Base-by-base conservation (phyloP, 306 rosid genomes). In the Quercus robur region DNA sequence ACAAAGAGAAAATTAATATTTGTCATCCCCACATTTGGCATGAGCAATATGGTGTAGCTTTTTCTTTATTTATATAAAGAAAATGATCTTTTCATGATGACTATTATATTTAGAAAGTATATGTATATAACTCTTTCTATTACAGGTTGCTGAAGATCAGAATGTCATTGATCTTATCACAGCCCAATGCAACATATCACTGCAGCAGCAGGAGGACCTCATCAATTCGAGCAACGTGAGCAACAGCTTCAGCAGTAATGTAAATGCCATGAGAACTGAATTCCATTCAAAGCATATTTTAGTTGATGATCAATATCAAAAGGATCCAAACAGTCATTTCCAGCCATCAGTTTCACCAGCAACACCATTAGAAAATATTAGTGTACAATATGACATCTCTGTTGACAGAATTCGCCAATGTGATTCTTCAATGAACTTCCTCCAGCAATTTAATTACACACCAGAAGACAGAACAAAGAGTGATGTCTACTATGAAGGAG, bases 91-190 rank as follows among this genome's bases (percentile, higher is more conserved):
- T 30, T 9, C 26, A 33, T 35, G 52, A 35, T 35, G 51, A 4
- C 52, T 33, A 68, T 19, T 35, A 35, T 68, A n/a, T 68, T 33
- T 4, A 19, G 52, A 35, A 17, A 68, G 38, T 19, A 19, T 12
- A 12, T 49, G 54, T n/a, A 35, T 68, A 12, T 68, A 19, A 68
- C 38, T 25, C 52, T 71, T 70, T 70, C 66, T 70, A 66, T 81
- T 9, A 63, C 82, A 95, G 99, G 94, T 92, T 41, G 51, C 88
- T 41, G 93, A 93, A 86, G 97, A 95, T 77, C 88, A 88, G 70
- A 87, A 87, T 26, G 92, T 91, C 20, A 75, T 93, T 56, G 93
- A 93, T 77, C 90, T 89, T 28, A 62, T 95, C 51, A 86, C 88
- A 73, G 71, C 81, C 38, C 94, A 90, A 49, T 89, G 87, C 88